Conservation (phyloP, 2,329 filamentous ascomycete species). For the Madurella mycetomatis region DNA sequence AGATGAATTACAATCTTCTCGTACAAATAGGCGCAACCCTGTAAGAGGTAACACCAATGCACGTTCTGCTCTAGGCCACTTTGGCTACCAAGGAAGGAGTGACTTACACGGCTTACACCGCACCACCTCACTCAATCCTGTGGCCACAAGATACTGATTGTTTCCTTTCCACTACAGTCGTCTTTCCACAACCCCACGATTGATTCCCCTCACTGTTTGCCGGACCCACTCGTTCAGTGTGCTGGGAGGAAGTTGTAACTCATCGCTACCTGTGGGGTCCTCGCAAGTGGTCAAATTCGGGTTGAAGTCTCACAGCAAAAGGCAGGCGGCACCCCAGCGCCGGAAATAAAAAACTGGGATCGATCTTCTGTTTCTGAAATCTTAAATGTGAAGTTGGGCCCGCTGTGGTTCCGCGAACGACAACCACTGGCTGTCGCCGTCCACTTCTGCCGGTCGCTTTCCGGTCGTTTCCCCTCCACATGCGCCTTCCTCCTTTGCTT, state of each 20-base stretch:
- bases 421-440: not conserved
- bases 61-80: not conserved
- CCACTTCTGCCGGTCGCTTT: not conserved
- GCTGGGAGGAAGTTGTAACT: not conserved
- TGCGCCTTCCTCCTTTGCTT: conserved; percentile 3
- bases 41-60: not conserved
- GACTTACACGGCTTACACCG: not conserved
- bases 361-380: not conserved
- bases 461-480: not conserved
- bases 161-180: not conserved
- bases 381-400: not conserved
- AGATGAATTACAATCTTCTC: not conserved
- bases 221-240: not conserved
- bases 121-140: not conserved
- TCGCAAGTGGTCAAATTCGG: conserved; percentile 13
- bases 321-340: conserved; percentile 12
- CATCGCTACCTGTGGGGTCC: not conserved
- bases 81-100: not conserved
- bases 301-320: conserved; percentile 17
- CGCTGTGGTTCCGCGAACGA: not conserved
- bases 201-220: not conserved
- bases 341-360: conserved; percentile 8
- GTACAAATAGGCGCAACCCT: not conserved
- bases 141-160: not conserved
- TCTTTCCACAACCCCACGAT: not conserved